Percentiles rank a stretch among this genome's conserved stretches.
phyloP scores from a whole-genome alignment of 2,329 filamentous ascomycete genomes.

The Trichoderma citrinoviride region DNA sequence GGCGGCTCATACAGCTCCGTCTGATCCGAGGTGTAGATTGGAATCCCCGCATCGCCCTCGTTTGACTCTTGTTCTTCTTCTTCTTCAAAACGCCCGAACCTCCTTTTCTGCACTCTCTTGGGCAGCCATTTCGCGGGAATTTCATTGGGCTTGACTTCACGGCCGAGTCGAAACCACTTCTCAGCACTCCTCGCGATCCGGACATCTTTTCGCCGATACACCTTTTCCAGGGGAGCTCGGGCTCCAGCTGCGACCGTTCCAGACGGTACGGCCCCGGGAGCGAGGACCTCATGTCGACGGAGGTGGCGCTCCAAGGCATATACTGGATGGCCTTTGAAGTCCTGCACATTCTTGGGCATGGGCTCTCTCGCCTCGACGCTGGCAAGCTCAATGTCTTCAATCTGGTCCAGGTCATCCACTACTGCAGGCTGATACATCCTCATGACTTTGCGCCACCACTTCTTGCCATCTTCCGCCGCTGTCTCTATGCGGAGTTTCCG shows the following conservation, averaged over 20 bases:
- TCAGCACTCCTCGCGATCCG: slow-evolving; percentile 74
- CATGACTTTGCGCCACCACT: slow-evolving; percentile 56
- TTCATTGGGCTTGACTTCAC: slow-evolving; percentile 73
- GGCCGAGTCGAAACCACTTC: slow-evolving; percentile 86
- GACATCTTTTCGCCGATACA: slow-evolving; percentile 82
- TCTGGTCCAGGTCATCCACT: slow-evolving; percentile 68
- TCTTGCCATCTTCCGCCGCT: slow-evolving; percentile 45
- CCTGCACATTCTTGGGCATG: slow-evolving; percentile 81
- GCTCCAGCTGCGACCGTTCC: slow-evolving; percentile 74
- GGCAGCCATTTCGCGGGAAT: slow-evolving; percentile 76
- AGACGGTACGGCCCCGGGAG: slow-evolving; percentile 64
- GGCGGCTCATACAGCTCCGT: slow-evolving; percentile 74
- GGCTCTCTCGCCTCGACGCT: slow-evolving; percentile 71
- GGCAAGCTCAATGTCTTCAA: slow-evolving; percentile 75
- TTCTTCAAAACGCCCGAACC: slow-evolving; percentile 27
- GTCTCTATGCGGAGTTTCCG: slow-evolving; percentile 74
- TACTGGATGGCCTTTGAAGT: slow-evolving; percentile 82
- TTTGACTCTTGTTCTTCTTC: slow-evolving; percentile 32
- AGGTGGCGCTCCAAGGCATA: slow-evolving; percentile 85
- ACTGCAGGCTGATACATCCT: slow-evolving; percentile 44
- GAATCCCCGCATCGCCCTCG: slow-evolving; percentile 45
- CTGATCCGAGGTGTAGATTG: slow-evolving; percentile 60
- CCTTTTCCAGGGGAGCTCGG: slow-evolving; percentile 64
- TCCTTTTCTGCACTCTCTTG: slow-evolving; percentile 41
- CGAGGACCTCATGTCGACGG: slow-evolving; percentile 76